A percentile compares a stretch with the other conserved stretches of the same genome.
Evolutionary conservation across 495 filamentous ascomycete genomes (phyloP).

Genomic region (Penicillium herquei): DNA sequence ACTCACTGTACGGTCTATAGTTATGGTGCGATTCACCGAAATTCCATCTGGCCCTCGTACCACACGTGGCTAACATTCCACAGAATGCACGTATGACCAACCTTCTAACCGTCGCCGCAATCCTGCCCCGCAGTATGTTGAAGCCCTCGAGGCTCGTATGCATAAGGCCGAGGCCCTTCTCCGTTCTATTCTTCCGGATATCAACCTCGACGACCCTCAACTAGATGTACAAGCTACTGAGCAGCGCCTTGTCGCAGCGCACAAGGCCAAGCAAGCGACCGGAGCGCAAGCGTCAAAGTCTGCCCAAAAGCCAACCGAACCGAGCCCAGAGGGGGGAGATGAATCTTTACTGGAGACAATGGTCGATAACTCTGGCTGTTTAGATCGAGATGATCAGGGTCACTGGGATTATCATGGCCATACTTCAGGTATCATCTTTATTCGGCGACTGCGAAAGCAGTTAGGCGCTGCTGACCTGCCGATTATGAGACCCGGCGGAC

Average conservation of each 20-base stretch:
- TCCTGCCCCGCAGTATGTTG: slow-evolving; percentile 91
- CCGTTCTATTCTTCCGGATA: slow-evolving; percentile 74
- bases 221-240: slow-evolving; percentile 68
- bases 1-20: slow-evolving; percentile 98
- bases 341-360: slow-evolving; percentile 89
- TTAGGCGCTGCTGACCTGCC: slow-evolving; percentile 60
- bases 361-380: slow-evolving; percentile 84
- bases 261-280: slow-evolving; percentile 25
- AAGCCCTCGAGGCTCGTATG: slow-evolving; percentile 80
- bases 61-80: slow-evolving; percentile 32
- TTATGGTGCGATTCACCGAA: slow-evolving; percentile 69
- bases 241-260: slow-evolving; percentile 31
- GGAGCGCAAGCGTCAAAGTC: neutral
- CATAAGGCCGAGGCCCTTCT: slow-evolving; percentile 82
- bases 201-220: slow-evolving; percentile 80
- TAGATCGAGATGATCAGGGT: slow-evolving; percentile 89
- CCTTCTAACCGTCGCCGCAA: slow-evolving; percentile 94
- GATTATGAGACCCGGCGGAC: slow-evolving; percentile 28
- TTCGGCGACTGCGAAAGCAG: slow-evolving; percentile 80
- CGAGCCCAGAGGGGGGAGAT: slow-evolving; percentile 40
- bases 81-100: slow-evolving; percentile 98
- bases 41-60: slow-evolving; percentile 13
- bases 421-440: slow-evolving; percentile 86
- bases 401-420: slow-evolving; percentile 95
- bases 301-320: slow-evolving; percentile 5